phyloP scores from a whole-genome alignment of 169 alveolate genomes.

The Theileria luwenshuni region DNA sequence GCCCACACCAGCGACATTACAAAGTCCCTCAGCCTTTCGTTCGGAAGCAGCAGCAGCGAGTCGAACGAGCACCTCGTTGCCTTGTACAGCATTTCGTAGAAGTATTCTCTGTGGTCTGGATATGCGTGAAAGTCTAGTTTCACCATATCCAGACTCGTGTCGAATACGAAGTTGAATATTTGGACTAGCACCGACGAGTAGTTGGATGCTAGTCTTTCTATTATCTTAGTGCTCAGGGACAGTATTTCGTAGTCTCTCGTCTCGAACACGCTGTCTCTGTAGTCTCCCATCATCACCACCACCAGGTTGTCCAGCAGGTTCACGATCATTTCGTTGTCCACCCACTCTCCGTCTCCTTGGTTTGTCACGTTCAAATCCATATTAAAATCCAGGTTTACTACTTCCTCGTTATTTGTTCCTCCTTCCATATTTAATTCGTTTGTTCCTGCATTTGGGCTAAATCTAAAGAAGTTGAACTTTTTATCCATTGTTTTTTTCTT shows the following conservation, averaged over 20 bases:
- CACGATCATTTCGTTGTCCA: constrained; percentile 64
- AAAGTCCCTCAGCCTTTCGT: constrained; percentile 78
- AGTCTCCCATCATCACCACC: constrained; percentile 69
- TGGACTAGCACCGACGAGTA: constrained; percentile 79
- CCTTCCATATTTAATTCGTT: constrained; percentile 58
- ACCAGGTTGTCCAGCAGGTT: constrained; percentile 61
- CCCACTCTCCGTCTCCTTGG: constrained; percentile 17
- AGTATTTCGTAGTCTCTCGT: constrained; percentile 79
- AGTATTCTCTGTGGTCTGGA: constrained; percentile 89
- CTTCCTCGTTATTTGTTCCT: constrained; percentile 43
- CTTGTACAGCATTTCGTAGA: constrained; percentile 83
- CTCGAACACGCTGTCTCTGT: constrained; percentile 72
- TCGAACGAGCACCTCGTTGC: constrained; percentile 80
- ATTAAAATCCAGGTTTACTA: too few relatives aligned
- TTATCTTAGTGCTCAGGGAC: constrained; percentile 70
- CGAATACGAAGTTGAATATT: constrained; percentile 83
- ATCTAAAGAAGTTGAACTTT: constrained; percentile 49
- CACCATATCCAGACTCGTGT: constrained; percentile 87
- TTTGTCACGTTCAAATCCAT: neutral
- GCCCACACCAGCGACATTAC: constrained; percentile 89
- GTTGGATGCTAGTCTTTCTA: constrained; percentile 72
- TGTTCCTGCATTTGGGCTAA: constrained; percentile 41
- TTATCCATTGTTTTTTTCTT: constrained; percentile 50
- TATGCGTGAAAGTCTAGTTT: constrained; percentile 88
- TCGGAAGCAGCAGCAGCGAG: constrained; percentile 78